Evolutionary conservation across 2,329 filamentous ascomycete genomes (phyloP).

Genomic region (Didymella keratinophila): DNA sequence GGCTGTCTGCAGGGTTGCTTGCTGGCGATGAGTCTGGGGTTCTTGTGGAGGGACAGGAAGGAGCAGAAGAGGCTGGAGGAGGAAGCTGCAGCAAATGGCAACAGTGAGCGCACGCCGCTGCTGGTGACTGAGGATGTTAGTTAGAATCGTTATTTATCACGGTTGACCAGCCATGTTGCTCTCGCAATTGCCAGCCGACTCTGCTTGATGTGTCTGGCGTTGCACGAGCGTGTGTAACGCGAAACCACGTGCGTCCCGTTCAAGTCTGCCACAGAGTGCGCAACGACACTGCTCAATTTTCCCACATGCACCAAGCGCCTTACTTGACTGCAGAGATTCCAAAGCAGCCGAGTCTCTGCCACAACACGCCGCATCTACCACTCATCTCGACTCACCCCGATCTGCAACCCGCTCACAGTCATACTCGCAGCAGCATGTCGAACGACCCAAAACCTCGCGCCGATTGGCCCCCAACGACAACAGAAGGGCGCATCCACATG

Average conservation of each 20-base stretch:
- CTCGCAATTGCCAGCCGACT: not conserved
- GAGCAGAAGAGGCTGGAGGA: conserved; percentile 33
- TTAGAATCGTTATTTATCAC: not conserved
- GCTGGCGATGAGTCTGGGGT: conserved; percentile 80
- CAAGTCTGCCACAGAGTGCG: not conserved
- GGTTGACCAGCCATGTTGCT: not conserved
- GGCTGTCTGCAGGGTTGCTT: conserved; percentile 84
- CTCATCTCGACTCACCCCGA: not conserved
- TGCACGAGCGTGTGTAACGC: conserved; percentile 16
- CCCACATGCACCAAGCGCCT: not conserved
- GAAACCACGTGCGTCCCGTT: conserved; percentile 10
- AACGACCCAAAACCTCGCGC: not conserved
- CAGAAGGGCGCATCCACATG: conserved; percentile 12
- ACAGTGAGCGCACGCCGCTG: conserved; percentile 13
- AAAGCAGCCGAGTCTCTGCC: not conserved
- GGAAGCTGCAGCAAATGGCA: not conserved
- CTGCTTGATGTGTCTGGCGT: not conserved
- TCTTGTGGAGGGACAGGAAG: conserved; percentile 63
- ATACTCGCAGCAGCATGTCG: conserved; percentile 10
- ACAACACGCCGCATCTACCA: conserved; percentile 6
- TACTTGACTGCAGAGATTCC: not conserved
- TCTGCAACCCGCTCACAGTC: conserved; percentile 1
- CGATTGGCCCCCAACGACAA: conserved; percentile 3
- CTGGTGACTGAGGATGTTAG: conserved; percentile 14
- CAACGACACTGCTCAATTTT: conserved; percentile 2